Evolutionary conservation across 176 grass and related monocot species (phyloP).

Genomic region (Zizania latifolia): DNA sequence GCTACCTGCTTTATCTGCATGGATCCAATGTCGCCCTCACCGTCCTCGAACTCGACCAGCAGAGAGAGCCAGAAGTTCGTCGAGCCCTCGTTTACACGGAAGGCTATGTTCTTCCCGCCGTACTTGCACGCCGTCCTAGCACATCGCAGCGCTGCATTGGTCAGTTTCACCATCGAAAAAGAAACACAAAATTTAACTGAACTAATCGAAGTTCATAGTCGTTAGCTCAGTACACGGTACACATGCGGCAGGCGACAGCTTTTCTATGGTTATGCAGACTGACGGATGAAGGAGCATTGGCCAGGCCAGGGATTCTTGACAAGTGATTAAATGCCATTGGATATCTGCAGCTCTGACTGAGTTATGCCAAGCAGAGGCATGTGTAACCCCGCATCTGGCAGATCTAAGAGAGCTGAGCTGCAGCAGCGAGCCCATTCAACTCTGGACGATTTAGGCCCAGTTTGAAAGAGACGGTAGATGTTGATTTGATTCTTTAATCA

Average conservation of each 20-base stretch:
- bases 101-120: slow-evolving; percentile 73
- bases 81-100: slow-evolving; percentile 90
- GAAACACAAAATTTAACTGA: not conserved
- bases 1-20: slow-evolving; percentile 90
- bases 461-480: too few relatives aligned
- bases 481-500: too few relatives aligned
- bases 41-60: slow-evolving; percentile 91
- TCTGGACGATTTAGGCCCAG: not conserved
- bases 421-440: slow-evolving; percentile 9
- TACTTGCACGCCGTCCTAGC: slow-evolving; percentile 89
- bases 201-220: not conserved
- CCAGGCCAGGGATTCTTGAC: slow-evolving; percentile 1
- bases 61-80: slow-evolving; percentile 91
- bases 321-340: slow-evolving; percentile 14
- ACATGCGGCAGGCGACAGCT: not conserved
- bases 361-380: slow-evolving; percentile 7
- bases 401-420: slow-evolving; percentile 22
- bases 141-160: not conserved
- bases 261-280: not conserved
- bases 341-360: not conserved
- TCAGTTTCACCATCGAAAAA: slow-evolving; percentile 6
- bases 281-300: not conserved
- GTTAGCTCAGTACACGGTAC: not conserved
- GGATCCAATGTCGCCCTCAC: slow-evolving; percentile 88
- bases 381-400: slow-evolving; percentile 17